Evolutionary conservation across 2,329 filamentous ascomycete species (phyloP), one percentile per base, ranked within the genome.

Genomic region (Blastomyces emzantsi): DNA sequence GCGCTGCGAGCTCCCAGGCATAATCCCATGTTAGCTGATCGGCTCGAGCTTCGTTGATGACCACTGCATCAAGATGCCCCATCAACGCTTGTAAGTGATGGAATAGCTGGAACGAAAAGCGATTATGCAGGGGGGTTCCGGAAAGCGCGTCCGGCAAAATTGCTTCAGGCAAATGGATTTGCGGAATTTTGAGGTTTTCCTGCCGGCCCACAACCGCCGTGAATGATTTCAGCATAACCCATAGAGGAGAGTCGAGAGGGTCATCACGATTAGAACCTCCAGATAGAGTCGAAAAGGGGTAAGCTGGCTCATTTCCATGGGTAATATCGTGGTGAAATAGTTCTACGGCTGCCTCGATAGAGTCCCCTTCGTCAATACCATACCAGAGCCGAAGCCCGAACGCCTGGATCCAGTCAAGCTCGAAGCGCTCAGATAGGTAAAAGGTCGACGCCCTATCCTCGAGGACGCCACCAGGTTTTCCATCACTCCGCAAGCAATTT

Each of bases 361-460:
- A 83, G 55, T 92, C 88, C 49, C 86, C 81, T 43, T 84, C 80
- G 2, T 84, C 81, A 51, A 87, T 89, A 55, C 87, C 87, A 74
- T 96, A 99, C 90, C 92, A 97, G 1, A 99, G 81, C 54, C 92
- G 87, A 60, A 99, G 82, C 13, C 90, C 93, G 74, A 99, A 96
- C 0, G 92, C 88, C 72, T 96, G 92, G 74, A 90, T 87, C 94
- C 94, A 99, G 73, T 95, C 90, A 45, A 99, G 81, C 4, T 86
- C 86, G 73, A 97, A 99, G 57, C 87, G 87, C 70, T 89, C 84
- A 0, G 91, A 90, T 67, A 99, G 90, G 62, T 87, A 83, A 72
- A 99, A 96, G 0, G 88, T 88, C 17, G 87, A 83, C 49, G 88
- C 83, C 55, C 89, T 87, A 75, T 97, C 90, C 74, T 97, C 94